These are phyloP conservation scores for Amanita pseudoporphyria DNA, from an alignment of 768 basidiomycete genomes.

Conservation along the genomic window DNA sequence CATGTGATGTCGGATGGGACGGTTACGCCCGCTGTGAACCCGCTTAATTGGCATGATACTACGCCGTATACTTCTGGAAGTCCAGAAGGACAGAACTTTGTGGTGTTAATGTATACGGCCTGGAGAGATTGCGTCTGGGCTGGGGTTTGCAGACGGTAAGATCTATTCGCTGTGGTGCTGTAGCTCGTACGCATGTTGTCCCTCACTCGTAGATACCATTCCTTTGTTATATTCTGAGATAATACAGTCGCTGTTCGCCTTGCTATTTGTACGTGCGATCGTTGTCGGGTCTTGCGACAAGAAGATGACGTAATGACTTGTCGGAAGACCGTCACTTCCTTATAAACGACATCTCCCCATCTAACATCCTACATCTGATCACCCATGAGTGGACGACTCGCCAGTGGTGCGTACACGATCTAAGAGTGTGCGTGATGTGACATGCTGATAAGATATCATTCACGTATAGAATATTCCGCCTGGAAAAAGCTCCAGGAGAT, in stretches of 20 bases:
- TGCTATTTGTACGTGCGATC: too few relatives aligned
- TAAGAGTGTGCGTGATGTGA: too few relatives aligned
- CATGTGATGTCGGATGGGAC: constrained; percentile 21
- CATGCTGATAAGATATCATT: not conserved
- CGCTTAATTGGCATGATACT: constrained; percentile 22
- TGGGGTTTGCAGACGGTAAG: constrained; percentile 9
- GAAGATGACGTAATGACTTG: not conserved
- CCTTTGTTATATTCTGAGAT: too few relatives aligned
- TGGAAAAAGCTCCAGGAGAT: constrained; percentile 88
- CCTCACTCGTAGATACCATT: too few relatives aligned
- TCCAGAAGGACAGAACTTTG: constrained; percentile 28
- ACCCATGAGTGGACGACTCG: constrained; percentile 1
- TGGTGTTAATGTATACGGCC: constrained; percentile 27
- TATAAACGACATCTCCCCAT: not conserved
- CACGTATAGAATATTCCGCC: constrained; percentile 59
- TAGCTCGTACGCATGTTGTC: too few relatives aligned
- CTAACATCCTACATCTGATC: not conserved
- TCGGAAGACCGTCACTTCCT: not conserved
- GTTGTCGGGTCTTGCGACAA: too few relatives aligned
- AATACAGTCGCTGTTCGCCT: too few relatives aligned
- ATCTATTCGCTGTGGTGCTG: too few relatives aligned
- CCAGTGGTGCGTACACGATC: not conserved
- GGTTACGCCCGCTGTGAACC: constrained; percentile 27
- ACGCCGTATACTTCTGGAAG: constrained; percentile 24
- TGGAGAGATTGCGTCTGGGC: constrained; percentile 28